A percentile compares a stretch with the other conserved stretches of the same genome.
Conservation (phyloP, 148 eudicot genomes). For the Arbutus unedo region DNA sequence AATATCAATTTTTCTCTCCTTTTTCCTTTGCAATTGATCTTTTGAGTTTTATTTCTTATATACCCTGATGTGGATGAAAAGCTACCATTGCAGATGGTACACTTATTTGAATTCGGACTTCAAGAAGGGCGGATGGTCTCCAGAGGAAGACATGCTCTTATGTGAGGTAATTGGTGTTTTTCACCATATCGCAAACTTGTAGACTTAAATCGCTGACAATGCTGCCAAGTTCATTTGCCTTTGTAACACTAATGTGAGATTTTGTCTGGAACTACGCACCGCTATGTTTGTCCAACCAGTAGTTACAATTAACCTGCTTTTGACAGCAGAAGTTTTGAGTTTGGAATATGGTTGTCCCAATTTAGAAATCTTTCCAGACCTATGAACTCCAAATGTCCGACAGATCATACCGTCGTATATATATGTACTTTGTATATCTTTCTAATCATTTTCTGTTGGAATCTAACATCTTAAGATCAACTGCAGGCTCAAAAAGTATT, state of each 20-base stretch:
- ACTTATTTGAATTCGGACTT: slow-evolving; percentile 92
- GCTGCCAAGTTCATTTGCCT: neutral
- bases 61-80: slow-evolving; percentile 13
- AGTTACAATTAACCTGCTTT: neutral
- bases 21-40: slow-evolving; percentile 9
- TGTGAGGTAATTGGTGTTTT: slow-evolving; percentile 65
- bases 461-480: slow-evolving; percentile 20
- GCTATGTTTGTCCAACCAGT: neutral
- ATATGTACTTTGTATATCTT: neutral
- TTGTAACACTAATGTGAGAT: neutral
- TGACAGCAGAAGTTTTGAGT: slow-evolving; percentile 10
- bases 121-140: slow-evolving; percentile 98
- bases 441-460: neutral
- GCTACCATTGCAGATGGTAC: slow-evolving; percentile 62
- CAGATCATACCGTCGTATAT: neutral
- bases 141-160: slow-evolving; percentile 89
- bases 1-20: slow-evolving; percentile 16
- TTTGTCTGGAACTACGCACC: neutral
- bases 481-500: slow-evolving; percentile 88
- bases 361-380: neutral
- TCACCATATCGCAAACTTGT: neutral
- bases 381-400: neutral
- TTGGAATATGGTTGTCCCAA: neutral
- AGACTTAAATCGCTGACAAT: neutral
- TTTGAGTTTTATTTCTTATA: slow-evolving; percentile 3